phyloP scores from a whole-genome alignment of 2,329 filamentous ascomycete genomes.

The Dothideomycetes sp. region DNA sequence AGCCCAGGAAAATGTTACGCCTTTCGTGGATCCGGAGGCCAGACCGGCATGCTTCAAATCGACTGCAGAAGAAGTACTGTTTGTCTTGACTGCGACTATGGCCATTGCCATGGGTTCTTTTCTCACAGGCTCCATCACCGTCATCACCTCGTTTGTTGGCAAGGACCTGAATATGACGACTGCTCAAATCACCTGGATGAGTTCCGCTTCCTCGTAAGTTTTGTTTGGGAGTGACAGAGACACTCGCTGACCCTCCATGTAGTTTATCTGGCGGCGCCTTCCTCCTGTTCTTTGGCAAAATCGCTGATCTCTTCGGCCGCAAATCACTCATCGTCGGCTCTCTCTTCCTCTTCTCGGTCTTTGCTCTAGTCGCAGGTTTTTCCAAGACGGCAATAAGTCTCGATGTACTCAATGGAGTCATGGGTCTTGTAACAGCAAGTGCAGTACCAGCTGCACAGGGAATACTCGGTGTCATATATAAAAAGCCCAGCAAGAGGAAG shows the following conservation, averaged over 20 bases:
- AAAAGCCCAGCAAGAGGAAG: constrained; percentile 49
- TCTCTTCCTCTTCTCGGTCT: constrained; percentile 47
- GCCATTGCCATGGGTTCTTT: constrained; percentile 54
- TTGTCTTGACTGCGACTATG: constrained; percentile 56
- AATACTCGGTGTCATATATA: constrained; percentile 52
- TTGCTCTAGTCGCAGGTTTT: constrained; percentile 49
- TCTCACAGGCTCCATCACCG: constrained; percentile 46
- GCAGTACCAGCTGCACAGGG: constrained; percentile 55
- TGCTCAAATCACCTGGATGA: constrained; percentile 58
- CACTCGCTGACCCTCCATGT: not conserved
- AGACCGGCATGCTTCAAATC: constrained; percentile 51
- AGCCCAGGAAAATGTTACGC: not conserved
- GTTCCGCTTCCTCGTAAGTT: constrained; percentile 45
- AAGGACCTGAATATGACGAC: constrained; percentile 50
- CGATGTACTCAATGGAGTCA: constrained; percentile 51
- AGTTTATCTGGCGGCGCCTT: constrained; percentile 53
- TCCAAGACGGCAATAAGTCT: constrained; percentile 46
- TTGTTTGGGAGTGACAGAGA: not conserved
- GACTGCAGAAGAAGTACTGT: constrained; percentile 52
- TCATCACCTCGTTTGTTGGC: constrained; percentile 52
- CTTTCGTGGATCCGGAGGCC: constrained; percentile 4
- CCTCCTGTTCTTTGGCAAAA: constrained; percentile 53
- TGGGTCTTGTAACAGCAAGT: constrained; percentile 54
- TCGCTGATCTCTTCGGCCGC: constrained; percentile 57
- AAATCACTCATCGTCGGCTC: constrained; percentile 49